Evolutionary conservation across 2,329 filamentous ascomycete genomes (phyloP), one percentile per base, ranked within the genome.

Genomic region (Coniochaeta sp.): DNA sequence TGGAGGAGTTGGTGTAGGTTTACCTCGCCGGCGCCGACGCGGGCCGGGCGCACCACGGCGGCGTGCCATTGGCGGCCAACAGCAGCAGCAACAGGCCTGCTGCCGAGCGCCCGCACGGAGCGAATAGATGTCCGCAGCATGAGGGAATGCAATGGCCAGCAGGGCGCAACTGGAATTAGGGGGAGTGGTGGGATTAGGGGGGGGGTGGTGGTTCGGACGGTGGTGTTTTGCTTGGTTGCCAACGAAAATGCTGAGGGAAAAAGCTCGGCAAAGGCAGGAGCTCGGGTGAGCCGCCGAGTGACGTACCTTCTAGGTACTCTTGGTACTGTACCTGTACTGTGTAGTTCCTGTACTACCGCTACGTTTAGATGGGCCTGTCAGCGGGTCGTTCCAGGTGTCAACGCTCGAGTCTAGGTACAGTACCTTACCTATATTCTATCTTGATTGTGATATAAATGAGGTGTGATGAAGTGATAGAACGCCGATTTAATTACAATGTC

Each of bases 81-180:
- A 71, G 77, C 75, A 69, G 80, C 77, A 73, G 77, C 77, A 72
- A 77, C 69, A 70, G 82, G 77, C 76, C 77, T 80, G 73, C 77
- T 76, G 76, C 81, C 77, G 73, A 86, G 75, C 70, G 80, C 78
- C 79, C 79, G 84, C 72, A 81, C 81, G 74, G 85, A 85, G 78
- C 81, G 83, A 78, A 88, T 77, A 75, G 85, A 87, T 74, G 83
- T 84, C 79, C 85, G 85, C 82, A 88, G 81, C 85, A 88, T 88
- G 79, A 79, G 79, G 77, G 76, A 78, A 77, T 79, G 74, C 72
- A 73, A 74, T 75, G 74, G 74, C 76, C 72, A 71, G 70, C 71
- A 67, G 62, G 70, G 68, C 72, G 66, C 65, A 62, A 66, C 68
- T 69, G 64, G 17, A 40, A 10, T 16, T 4, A 38, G 36, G 36